A percentile compares a stretch with the other conserved stretches of the same genome.
Conservation (phyloP, 768 basidiomycete genomes). For the Amanita phalloides region DNA sequence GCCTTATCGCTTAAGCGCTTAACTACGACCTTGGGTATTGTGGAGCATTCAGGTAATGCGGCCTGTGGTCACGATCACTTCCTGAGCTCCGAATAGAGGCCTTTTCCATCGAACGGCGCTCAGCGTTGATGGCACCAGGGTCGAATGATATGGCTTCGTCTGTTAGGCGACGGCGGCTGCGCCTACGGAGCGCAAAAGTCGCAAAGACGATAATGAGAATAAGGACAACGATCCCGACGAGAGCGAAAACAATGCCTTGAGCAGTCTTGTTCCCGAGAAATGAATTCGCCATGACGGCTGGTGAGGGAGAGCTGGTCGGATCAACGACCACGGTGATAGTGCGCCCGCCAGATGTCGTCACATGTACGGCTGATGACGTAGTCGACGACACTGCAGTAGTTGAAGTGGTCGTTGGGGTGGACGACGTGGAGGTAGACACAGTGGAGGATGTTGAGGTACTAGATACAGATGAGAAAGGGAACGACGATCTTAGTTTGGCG, state of each 20-base stretch:
- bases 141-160: conserved; percentile 45
- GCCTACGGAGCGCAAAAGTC: conserved; percentile 40
- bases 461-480: conserved; percentile 2
- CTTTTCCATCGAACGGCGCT: conserved; percentile 15
- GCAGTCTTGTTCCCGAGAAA: conserved; percentile 62
- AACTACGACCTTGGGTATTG: too few species aligned
- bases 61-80: conserved; percentile 11
- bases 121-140: conserved; percentile 19
- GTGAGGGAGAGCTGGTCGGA: conserved; percentile 12
- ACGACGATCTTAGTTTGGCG: background rate
- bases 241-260: conserved; percentile 45
- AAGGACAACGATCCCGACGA: conserved; percentile 38
- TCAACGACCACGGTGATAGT: conserved; percentile 1
- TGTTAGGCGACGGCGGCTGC: conserved; percentile 21
- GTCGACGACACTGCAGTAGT: conserved; percentile 3
- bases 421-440: conserved; percentile 1
- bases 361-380: background rate
- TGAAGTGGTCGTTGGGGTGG: background rate
- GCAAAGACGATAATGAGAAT: conserved; percentile 30
- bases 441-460: background rate
- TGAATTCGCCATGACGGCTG: conserved; percentile 14
- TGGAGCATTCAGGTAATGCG: background rate
- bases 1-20: background rate
- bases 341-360: background rate
- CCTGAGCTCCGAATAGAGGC: conserved; percentile 17